A percentile compares a stretch with the other conserved stretches of the same genome.
phyloP scores from a whole-genome alignment of 345 rosid genomes.

The Populus simonii region DNA sequence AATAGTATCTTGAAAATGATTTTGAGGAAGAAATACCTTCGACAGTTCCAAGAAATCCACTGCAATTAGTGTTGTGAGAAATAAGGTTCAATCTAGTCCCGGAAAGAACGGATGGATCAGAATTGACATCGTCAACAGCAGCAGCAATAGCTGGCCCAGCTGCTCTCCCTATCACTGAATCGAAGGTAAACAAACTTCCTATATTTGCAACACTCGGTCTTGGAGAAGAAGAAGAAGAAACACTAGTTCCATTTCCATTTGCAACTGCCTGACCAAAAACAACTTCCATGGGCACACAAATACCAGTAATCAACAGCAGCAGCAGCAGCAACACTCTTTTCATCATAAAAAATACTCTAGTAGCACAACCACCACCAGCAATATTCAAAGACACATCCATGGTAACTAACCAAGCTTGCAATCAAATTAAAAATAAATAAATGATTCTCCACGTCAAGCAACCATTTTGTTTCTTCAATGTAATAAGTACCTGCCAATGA shows the following conservation, averaged over 20 bases:
- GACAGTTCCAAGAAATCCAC: conserved; percentile 74
- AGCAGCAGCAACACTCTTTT: conserved; percentile 13
- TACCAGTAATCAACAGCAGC: conserved; percentile 32
- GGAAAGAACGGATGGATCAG: conserved; percentile 54
- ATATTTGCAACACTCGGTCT: conserved; percentile 48
- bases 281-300: conserved; percentile 38
- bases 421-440: background rate
- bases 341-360: background rate
- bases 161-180: conserved; percentile 79
- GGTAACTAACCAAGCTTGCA: background rate
- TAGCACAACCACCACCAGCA: background rate
- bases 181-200: conserved; percentile 68
- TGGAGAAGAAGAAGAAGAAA: conserved; percentile 27
- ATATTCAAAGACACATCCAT: background rate
- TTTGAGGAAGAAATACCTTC: conserved; percentile 51
- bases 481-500: background rate
- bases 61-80: conserved; percentile 69
- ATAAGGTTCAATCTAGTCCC: conserved; percentile 45
- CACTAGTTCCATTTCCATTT: conserved; percentile 33
- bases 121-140: conserved; percentile 69
- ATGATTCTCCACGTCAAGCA: background rate
- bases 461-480: background rate
- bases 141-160: conserved; percentile 54
- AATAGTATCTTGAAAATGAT: background rate
- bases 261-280: conserved; percentile 23